These are phyloP conservation scores for Lolium perenne DNA, from an alignment of 176 grass and related monocot species.

Conservation along the genomic window DNA sequence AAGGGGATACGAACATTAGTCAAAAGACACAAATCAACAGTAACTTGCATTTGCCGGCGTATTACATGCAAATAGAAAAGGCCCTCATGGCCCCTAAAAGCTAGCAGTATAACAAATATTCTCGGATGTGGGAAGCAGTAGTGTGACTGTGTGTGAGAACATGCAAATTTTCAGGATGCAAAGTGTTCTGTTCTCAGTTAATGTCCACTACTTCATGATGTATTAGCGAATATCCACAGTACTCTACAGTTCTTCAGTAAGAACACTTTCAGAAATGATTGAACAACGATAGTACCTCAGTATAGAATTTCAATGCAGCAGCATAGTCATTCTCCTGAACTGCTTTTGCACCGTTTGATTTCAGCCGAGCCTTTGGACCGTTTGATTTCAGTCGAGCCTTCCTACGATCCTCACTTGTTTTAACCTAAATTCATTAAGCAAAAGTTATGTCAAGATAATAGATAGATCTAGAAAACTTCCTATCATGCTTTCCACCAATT, in stretches of 20 bases:
- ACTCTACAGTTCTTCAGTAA: neutral
- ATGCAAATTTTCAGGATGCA: neutral
- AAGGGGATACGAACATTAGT: neutral
- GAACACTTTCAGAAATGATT: neutral
- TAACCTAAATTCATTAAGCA: constrained; percentile 11
- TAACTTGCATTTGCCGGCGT: neutral
- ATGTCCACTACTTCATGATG: neutral
- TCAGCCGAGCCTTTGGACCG: neutral
- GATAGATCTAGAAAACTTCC: neutral
- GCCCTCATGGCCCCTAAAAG: neutral
- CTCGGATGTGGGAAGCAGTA: neutral
- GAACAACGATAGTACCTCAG: neutral
- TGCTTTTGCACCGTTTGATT: constrained; percentile 14
- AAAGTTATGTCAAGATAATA: neutral
- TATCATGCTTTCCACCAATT: neutral
- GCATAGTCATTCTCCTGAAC: neutral
- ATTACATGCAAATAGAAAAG: neutral
- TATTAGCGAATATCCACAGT: neutral
- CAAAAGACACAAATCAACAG: constrained; percentile 2
- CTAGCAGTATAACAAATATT: neutral
- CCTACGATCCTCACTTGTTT: neutral
- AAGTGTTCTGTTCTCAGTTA: neutral
- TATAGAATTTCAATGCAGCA: constrained; percentile 5
- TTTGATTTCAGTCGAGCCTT: constrained; percentile 2
- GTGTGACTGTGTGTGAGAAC: neutral